Percentiles rank a stretch among this genome's conserved stretches.
phyloP scores from a whole-genome alignment of 768 basidiomycete genomes.

The Phylloporus arenicola region DNA sequence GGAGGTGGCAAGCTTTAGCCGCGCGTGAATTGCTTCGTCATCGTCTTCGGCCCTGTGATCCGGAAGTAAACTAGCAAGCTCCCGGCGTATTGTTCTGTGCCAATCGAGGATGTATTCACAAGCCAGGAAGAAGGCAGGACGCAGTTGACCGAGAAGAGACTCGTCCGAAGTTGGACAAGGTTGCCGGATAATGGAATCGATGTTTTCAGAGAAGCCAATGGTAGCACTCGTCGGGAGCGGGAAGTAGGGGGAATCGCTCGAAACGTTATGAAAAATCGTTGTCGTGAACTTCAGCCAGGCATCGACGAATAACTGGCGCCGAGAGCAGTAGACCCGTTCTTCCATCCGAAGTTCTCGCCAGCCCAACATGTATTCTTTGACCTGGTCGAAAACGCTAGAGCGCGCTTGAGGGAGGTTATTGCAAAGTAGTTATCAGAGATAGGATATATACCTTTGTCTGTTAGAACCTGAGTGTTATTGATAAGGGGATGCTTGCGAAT shows the following conservation, averaged over 20 bases:
- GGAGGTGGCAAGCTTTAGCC: conserved; percentile 26
- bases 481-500: conserved; percentile 27
- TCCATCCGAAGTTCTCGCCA: conserved; percentile 30
- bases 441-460: conserved; percentile 16
- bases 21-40: conserved; percentile 13
- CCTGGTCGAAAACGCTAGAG: conserved; percentile 13
- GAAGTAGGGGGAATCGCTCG: conserved; percentile 15
- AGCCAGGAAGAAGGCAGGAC: conserved; percentile 11
- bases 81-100: conserved; percentile 23
- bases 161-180: conserved; percentile 2
- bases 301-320: conserved; percentile 24
- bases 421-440: background rate
- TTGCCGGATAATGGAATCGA: conserved; percentile 26
- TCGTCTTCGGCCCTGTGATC: conserved; percentile 13
- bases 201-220: conserved; percentile 17
- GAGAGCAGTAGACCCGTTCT: conserved; percentile 23
- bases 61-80: conserved; percentile 26
- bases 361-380: conserved; percentile 23
- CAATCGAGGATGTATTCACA: conserved; percentile 20
- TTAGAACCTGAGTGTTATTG: conserved; percentile 19
- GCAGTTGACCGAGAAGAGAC: conserved; percentile 14
- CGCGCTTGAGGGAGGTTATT: conserved; percentile 17
- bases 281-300: conserved; percentile 22
- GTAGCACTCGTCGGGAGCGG: conserved; percentile 26
- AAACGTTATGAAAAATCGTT: conserved; percentile 9